Conservation (phyloP, 106 monocot species). For the Hemerocallis citrina region DNA sequence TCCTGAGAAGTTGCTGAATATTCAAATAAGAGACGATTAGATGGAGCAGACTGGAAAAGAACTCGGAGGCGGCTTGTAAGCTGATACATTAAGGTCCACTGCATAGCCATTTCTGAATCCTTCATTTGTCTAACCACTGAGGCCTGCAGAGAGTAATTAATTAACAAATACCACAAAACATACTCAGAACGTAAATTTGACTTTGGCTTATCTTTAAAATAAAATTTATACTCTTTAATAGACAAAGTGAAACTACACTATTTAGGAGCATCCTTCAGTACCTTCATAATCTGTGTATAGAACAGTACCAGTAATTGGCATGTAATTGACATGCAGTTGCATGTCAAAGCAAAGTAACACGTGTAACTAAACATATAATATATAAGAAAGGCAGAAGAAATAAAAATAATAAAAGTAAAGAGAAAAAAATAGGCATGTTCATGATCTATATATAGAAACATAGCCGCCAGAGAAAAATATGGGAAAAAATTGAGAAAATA, state of each 20-base stretch:
- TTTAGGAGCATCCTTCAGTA: background rate
- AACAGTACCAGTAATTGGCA: too few relatives aligned
- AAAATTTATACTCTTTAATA: background rate
- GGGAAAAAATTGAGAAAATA: too few relatives aligned
- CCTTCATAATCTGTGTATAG: too few relatives aligned
- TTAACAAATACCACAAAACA: background rate
- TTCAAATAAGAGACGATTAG: constrained; percentile 90
- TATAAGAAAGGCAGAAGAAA: background rate
- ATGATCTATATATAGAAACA: too few relatives aligned
- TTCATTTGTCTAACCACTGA: constrained; percentile 98
- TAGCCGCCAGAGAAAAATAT: too few relatives aligned
- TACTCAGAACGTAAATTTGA: background rate
- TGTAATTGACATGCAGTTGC: background rate
- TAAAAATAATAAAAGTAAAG: too few relatives aligned
- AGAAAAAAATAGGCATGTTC: too few relatives aligned
- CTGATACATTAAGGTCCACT: constrained; percentile 88
- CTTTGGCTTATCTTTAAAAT: too few relatives aligned
- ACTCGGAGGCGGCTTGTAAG: constrained; percentile 81
- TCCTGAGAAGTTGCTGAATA: constrained; percentile 89
- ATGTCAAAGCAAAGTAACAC: background rate
- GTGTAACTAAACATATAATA: background rate
- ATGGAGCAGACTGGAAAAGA: constrained; percentile 89
- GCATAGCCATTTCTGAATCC: constrained; percentile 99
- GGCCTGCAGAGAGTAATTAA: constrained; percentile 34
- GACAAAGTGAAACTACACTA: background rate